Evolutionary conservation across 2,329 filamentous ascomycete genomes (phyloP).

Genomic region (Verticillium nubilum): DNA sequence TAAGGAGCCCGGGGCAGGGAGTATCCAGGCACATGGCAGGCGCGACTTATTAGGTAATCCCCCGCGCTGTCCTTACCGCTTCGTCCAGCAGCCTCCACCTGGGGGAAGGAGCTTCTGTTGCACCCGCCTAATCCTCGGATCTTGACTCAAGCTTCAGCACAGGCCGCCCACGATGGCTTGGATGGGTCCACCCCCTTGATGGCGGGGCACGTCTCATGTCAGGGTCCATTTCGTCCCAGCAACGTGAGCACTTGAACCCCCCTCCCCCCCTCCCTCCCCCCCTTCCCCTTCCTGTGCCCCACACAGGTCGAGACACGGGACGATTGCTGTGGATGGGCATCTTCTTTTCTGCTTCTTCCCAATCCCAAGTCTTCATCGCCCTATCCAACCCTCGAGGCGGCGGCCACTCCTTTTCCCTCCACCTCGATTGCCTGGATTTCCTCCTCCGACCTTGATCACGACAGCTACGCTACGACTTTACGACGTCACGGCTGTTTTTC

Average conservation of each 20-base stretch:
- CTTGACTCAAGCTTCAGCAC: not conserved
- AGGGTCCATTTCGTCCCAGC: not conserved
- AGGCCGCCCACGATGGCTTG: not conserved
- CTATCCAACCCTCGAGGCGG: not conserved
- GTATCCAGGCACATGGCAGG: not conserved
- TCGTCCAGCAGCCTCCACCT: not conserved
- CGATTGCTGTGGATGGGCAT: not conserved
- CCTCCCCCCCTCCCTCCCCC: not conserved
- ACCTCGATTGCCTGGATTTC: not conserved
- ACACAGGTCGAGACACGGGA: not conserved
- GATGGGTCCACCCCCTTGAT: not conserved
- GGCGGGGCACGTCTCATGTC: not conserved
- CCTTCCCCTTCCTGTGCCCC: not conserved
- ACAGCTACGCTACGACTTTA: not conserved
- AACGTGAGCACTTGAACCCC: not conserved
- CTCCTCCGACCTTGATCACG: not conserved
- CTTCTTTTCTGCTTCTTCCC: not conserved
- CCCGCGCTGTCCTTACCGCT: not conserved
- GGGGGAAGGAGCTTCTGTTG: not conserved
- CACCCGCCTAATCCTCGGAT: not conserved
- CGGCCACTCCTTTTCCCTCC: not conserved
- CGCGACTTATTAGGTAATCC: not conserved
- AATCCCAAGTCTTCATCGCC: not conserved
- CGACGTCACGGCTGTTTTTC: not conserved
- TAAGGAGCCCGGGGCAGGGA: conserved; percentile 4